Base-by-base conservation (phyloP, 2,329 filamentous ascomycete genomes). In the Trichoderma semiorbis region DNA sequence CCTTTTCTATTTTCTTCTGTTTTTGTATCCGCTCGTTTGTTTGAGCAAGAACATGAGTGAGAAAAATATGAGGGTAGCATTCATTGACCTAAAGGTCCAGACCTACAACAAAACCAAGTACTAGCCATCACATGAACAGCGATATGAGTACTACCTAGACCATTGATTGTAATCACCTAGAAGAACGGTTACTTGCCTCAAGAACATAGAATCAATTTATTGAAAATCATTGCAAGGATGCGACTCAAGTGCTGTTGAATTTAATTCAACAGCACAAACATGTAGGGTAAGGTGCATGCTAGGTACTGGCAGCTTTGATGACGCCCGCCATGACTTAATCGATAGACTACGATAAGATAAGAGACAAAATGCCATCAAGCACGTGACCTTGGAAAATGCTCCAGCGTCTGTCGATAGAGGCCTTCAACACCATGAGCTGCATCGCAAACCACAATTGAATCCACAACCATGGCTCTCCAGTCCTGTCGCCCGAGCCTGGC, bases 381-480 rank as follows among this genome's bases (percentile, higher is more conserved):
- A 73, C 72, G 72, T 73, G 72, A 73, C 69, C 16, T 21, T 21
- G 50, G 34, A 73, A 73, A 73, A 73, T 73, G 72, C 63, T 73
- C 69, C 47, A 65, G 55, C n/a, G n/a, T 34, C 28, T 36, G 39
- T 62, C 28, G 39, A 69, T 61, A 26, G 47, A 67, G 57, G 57
- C 57, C 67, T 62, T 69, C 62, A 60, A 67, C 70, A 69, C 64
- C 39, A 70, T 63, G 32, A 28, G 12, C 55, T 50, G 32, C 30
- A 50, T 60, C 57, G 58, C 53, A 55, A 18, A 47, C 57, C 28
- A 60, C 67, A 69, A 74, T 71, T 72, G 71, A 70, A 36, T 72
- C 63, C 39, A 47, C 58, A 73, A 64, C 73, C 75, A 81, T 81
- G 80, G 76, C 78, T 47, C 78, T 81, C 26, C 80, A 78, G 76